These are phyloP conservation scores for Entomortierella beljakovae DNA, from an alignment of 192 early-diverging fungal species.

Conservation along the genomic window DNA sequence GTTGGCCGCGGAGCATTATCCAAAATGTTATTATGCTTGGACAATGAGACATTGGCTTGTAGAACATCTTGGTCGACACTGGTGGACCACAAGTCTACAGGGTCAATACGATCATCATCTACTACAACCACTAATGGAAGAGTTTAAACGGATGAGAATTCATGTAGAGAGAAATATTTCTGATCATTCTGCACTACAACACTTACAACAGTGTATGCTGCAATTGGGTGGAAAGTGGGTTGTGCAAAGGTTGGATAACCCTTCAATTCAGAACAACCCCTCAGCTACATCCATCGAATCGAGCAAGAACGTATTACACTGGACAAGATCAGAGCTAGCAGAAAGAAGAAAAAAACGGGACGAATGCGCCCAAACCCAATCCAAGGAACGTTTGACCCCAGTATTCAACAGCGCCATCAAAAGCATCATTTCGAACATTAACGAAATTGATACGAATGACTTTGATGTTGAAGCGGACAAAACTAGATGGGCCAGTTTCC, in stretches of 20 bases:
- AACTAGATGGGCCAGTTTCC: constrained; percentile 12
- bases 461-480: neutral
- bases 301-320: constrained; percentile 14
- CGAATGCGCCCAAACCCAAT: neutral
- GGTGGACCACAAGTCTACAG: constrained; percentile 2
- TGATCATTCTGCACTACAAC: constrained; percentile 62
- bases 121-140: constrained; percentile 26
- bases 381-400: too few species aligned
- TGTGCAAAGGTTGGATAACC: constrained; percentile 6
- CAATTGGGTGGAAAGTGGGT: constrained; percentile 35
- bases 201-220: constrained; percentile 56
- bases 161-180: constrained; percentile 57
- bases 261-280: neutral
- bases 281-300: neutral
- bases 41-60: constrained; percentile 62
- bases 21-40: constrained; percentile 68
- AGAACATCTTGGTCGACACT: constrained; percentile 14
- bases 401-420: constrained; percentile 24
- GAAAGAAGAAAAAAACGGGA: constrained; percentile 1
- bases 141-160: constrained; percentile 43
- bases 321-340: constrained; percentile 30
- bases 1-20: constrained; percentile 54
- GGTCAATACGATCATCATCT: neutral
- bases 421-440: neutral
- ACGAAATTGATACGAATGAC: neutral